Evolutionary conservation across 2,329 filamentous ascomycete genomes (phyloP).

Genomic region (Aspergillus hortae): DNA sequence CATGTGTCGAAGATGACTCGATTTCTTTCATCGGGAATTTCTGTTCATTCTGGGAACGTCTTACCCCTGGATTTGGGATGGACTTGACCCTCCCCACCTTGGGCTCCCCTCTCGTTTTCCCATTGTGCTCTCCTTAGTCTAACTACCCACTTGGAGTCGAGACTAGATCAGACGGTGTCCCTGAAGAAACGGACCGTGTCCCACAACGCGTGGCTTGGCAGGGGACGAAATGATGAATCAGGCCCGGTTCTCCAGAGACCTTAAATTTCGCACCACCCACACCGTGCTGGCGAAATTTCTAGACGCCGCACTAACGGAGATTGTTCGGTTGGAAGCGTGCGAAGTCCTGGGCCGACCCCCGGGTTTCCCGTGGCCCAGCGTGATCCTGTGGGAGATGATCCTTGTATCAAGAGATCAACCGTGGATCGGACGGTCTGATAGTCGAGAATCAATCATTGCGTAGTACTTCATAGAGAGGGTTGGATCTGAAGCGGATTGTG

Average conservation of each 20-base stretch:
- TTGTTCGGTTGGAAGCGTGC: slow-evolving; percentile 13
- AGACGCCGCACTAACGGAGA: slow-evolving; percentile 22
- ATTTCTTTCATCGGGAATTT: neutral
- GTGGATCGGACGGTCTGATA: neutral
- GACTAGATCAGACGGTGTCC: slow-evolving; percentile 19
- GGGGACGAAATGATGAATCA: slow-evolving; percentile 17
- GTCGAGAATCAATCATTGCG: neutral
- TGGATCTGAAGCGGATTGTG: too few species aligned
- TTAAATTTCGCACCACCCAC: neutral
- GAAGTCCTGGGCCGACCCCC: neutral
- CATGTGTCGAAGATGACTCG: neutral
- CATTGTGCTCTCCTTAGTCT: neutral
- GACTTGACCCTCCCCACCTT: neutral
- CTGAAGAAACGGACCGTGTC: slow-evolving; percentile 19
- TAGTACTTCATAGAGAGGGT: too few species aligned
- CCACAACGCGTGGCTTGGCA: slow-evolving; percentile 23
- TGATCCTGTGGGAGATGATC: neutral
- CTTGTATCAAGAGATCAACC: neutral
- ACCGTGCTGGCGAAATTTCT: slow-evolving; percentile 21
- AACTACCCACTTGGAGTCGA: slow-evolving; percentile 16
- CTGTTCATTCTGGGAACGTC: too few species aligned
- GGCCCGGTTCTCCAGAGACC: neutral
- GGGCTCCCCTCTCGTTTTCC: slow-evolving; percentile 7
- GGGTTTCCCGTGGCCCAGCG: neutral
- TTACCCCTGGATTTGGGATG: neutral